These are phyloP conservation scores for Aspergillus pseudoterreus DNA, from an alignment of 2,329 filamentous ascomycete genomes.

Conservation along the genomic window DNA sequence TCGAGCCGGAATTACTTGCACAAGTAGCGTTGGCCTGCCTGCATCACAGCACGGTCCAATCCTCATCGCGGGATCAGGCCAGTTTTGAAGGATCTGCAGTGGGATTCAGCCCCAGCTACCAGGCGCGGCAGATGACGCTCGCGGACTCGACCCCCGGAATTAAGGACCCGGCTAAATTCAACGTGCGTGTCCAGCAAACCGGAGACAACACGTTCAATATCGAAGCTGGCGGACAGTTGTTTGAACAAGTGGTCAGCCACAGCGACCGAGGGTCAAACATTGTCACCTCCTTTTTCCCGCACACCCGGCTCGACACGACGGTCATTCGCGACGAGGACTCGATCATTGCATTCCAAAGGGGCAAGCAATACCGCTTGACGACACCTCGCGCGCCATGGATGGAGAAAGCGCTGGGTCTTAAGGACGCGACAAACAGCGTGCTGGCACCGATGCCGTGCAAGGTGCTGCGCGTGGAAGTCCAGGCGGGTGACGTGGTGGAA, in stretches of 20 bases:
- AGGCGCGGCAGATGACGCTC: conserved; percentile 60
- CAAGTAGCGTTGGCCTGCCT: conserved; percentile 81
- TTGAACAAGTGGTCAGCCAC: conserved; percentile 47
- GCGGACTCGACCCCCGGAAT: conserved; percentile 45
- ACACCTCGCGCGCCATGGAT: conserved; percentile 69
- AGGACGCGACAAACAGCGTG: conserved; percentile 77
- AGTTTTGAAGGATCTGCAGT: conserved; percentile 34
- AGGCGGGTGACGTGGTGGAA: conserved; percentile 74
- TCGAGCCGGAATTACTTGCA: conserved; percentile 70
- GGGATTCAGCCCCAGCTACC: conserved; percentile 61
- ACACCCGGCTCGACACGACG: conserved; percentile 74
- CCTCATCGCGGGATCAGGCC: conserved; percentile 19
- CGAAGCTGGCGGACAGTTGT: conserved; percentile 37
- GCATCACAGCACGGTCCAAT: conserved; percentile 42
- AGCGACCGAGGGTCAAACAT: conserved; percentile 44
- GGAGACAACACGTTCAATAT: conserved; percentile 49
- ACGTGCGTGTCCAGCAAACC: conserved; percentile 52
- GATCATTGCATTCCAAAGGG: conserved; percentile 73
- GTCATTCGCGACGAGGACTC: conserved; percentile 55
- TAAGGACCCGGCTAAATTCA: conserved; percentile 34
- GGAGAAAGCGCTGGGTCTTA: conserved; percentile 79
- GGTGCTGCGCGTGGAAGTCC: conserved; percentile 82
- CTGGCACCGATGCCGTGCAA: conserved; percentile 97
- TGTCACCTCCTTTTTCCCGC: conserved; percentile 74
- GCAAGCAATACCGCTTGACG: conserved; percentile 54